A percentile compares a stretch with the other conserved stretches of the same genome.
These are phyloP conservation scores for Cardamine occulta DNA, from an alignment of 345 rosid genomes.

Conservation along the genomic window DNA sequence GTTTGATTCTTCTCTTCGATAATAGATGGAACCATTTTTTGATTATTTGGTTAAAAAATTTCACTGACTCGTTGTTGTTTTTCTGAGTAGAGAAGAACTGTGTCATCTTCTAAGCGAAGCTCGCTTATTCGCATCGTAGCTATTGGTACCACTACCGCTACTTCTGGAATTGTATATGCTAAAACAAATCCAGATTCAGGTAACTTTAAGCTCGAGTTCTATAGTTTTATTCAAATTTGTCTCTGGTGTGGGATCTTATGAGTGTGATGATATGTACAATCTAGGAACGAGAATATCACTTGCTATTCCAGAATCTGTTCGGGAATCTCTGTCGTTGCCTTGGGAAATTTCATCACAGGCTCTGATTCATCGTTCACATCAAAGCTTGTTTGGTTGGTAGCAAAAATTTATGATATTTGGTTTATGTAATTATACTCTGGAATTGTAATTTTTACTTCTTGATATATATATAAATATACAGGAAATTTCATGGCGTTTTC, in stretches of 20 bases:
- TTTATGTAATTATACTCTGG: neutral
- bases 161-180: slow-evolving; percentile 51
- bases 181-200: slow-evolving; percentile 43
- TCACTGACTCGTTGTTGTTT: neutral
- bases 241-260: neutral
- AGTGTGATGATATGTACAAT: slow-evolving; percentile 26
- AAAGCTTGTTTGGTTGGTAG: slow-evolving; percentile 52
- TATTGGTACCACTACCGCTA: slow-evolving; percentile 43
- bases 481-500: slow-evolving; percentile 50
- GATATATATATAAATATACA: slow-evolving; percentile 27
- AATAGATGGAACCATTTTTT: neutral
- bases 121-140: slow-evolving; percentile 50
- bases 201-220: slow-evolving; percentile 26
- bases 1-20: slow-evolving; percentile 5
- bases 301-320: slow-evolving; percentile 45
- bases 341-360: slow-evolving; percentile 33
- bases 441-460: neutral
- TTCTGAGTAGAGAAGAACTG: slow-evolving; percentile 51
- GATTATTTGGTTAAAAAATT: neutral
- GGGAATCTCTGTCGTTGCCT: slow-evolving; percentile 41
- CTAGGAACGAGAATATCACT: slow-evolving; percentile 51
- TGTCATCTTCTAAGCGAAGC: slow-evolving; percentile 32
- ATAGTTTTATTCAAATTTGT: neutral
- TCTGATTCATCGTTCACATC: slow-evolving; percentile 24
- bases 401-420: neutral